phyloP scores from a whole-genome alignment of 345 rosid species.

The Syzygium grande region DNA sequence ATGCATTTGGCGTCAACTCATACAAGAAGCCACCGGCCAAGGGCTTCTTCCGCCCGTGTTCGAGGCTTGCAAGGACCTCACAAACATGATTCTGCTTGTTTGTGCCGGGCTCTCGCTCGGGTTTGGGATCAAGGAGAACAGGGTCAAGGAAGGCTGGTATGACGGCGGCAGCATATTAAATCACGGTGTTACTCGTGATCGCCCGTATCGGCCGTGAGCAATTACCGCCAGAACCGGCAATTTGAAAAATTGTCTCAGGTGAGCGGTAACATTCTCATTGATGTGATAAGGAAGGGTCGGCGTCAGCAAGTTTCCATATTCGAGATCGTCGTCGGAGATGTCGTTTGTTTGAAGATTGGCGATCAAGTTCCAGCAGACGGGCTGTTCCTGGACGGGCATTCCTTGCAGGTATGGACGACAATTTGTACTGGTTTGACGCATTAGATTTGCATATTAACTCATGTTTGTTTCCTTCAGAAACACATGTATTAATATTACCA shows the following conservation, averaged over 20 bases:
- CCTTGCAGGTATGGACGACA: conserved; percentile 19
- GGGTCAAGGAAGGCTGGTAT: conserved; percentile 56
- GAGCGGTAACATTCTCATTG: conserved; percentile 43
- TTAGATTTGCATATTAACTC: background rate
- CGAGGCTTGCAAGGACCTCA: conserved; percentile 45
- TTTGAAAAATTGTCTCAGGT: conserved; percentile 46
- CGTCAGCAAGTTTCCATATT: conserved; percentile 33
- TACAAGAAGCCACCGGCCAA: conserved; percentile 56
- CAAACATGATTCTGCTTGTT: conserved; percentile 43
- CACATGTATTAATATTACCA: background rate
- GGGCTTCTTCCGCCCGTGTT: conserved; percentile 28
- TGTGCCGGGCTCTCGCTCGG: conserved; percentile 56
- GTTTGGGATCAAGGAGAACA: conserved; percentile 52
- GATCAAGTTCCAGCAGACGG: conserved; percentile 72
- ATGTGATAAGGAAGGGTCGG: conserved; percentile 40
- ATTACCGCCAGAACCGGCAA: conserved; percentile 41
- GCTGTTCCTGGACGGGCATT: conserved; percentile 34
- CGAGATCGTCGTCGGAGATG: conserved; percentile 59
- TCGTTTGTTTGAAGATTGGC: conserved; percentile 46
- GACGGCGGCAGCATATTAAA: conserved; percentile 60
- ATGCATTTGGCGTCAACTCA: conserved; percentile 46
- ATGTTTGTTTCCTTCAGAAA: background rate
- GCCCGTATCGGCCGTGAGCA: conserved; percentile 42
- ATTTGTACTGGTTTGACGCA: background rate
- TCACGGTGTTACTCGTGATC: conserved; percentile 44